Evolutionary conservation across 1,284 basidiomycete species (phyloP).

Genomic region (Boletus calvinii): DNA sequence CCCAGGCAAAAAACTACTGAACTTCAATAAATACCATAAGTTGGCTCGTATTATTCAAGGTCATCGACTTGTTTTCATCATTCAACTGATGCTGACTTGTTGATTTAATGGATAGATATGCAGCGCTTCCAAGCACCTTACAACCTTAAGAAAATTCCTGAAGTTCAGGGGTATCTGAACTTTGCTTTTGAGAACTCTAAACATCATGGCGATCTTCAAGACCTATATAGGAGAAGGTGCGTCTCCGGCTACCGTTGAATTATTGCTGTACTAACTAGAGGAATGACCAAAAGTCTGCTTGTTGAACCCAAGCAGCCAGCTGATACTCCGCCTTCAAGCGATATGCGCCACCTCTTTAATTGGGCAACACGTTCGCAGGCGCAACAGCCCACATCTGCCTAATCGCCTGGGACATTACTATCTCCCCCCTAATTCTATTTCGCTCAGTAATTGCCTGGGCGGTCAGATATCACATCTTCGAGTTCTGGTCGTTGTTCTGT

Average conservation of each 20-base stretch:
- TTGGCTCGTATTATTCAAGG: constrained; percentile 87
- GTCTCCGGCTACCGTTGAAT: constrained; percentile 18
- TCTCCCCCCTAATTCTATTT: constrained; percentile 11
- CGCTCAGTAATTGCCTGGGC: constrained; percentile 27
- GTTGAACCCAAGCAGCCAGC: constrained; percentile 78
- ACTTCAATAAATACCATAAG: constrained; percentile 95
- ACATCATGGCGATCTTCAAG: constrained; percentile 74
- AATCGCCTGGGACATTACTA: constrained; percentile 24
- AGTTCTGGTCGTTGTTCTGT: constrained; percentile 26
- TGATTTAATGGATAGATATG: constrained; percentile 61
- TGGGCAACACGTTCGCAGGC: constrained; percentile 64
- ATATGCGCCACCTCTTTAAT: constrained; percentile 72
- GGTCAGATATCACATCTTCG: constrained; percentile 25
- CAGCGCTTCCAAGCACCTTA: constrained; percentile 91
- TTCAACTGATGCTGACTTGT: neutral
- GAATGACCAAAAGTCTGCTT: constrained; percentile 51
- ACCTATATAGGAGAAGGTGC: constrained; percentile 78
- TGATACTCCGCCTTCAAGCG: constrained; percentile 62
- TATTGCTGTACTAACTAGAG: constrained; percentile 3
- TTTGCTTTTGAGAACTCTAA: constrained; percentile 70
- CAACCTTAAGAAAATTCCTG: constrained; percentile 78
- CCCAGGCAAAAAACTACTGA: constrained; percentile 80
- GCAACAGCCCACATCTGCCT: constrained; percentile 36
- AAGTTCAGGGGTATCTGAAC: constrained; percentile 78
- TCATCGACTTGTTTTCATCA: constrained; percentile 27